These are phyloP conservation scores for Deuterostichococcus epilithicus DNA, from an alignment of 139 green algal species.

Conservation along the genomic window DNA sequence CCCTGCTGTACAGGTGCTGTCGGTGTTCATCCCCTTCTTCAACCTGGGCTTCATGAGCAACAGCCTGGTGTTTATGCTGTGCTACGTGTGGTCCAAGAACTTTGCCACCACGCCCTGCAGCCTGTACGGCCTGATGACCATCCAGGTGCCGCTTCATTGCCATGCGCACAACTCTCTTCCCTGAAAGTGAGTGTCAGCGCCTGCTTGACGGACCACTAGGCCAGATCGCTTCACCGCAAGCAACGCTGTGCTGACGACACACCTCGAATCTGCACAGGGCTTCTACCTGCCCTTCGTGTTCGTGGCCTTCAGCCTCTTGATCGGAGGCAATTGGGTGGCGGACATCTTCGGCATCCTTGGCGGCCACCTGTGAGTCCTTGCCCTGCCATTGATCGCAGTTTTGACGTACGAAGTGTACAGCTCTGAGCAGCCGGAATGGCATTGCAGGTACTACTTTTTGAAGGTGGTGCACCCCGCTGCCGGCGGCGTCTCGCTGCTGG, in stretches of 20 bases:
- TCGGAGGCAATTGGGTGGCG: slow-evolving; percentile 31
- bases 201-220: too few species aligned
- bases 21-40: slow-evolving; percentile 28
- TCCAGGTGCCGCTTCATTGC: background rate
- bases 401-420: background rate
- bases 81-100: slow-evolving; percentile 65
- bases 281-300: slow-evolving; percentile 66
- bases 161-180: too few species aligned
- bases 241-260: background rate
- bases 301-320: slow-evolving; percentile 39
- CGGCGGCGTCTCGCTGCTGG: slow-evolving; percentile 19
- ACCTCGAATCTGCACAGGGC: background rate
- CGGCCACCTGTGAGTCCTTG: slow-evolving; percentile 32
- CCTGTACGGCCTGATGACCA: background rate
- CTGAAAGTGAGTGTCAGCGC: too few species aligned
- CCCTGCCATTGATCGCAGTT: background rate
- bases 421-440: background rate
- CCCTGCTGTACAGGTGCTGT: background rate
- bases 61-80: slow-evolving; percentile 59
- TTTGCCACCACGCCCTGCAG: slow-evolving; percentile 6
- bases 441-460: slow-evolving; percentile 41
- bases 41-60: slow-evolving; percentile 36
- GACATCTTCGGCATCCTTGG: slow-evolving; percentile 50
- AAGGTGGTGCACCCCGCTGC: slow-evolving; percentile 36
- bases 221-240: too few species aligned